Conservation (phyloP, 2,329 filamentous ascomycete genomes). For the Pyrenochaeta sp. region DNA sequence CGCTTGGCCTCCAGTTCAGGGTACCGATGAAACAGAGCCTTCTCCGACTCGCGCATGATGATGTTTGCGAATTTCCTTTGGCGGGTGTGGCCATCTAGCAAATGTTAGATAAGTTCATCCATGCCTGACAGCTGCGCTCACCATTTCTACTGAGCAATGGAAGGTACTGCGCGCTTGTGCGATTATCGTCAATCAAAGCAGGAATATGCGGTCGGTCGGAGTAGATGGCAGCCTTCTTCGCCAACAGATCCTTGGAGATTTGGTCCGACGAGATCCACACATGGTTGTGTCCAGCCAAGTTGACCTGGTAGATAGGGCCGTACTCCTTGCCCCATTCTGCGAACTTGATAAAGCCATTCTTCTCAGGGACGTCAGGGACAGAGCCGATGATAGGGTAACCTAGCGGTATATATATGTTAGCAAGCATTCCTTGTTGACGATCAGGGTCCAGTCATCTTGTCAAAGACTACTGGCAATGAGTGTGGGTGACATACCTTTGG, state of each 20-base stretch:
- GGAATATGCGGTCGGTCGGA: conserved; percentile 58
- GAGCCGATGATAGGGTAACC: conserved; percentile 55
- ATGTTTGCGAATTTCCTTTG: conserved; percentile 57
- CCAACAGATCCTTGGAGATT: conserved; percentile 54
- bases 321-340: conserved; percentile 56
- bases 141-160: conserved; percentile 56
- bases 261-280: conserved; percentile 56
- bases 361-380: conserved; percentile 54
- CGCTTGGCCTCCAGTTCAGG: conserved; percentile 57
- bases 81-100: conserved; percentile 50
- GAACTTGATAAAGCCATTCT: conserved; percentile 56
- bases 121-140: conserved; percentile 21
- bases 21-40: conserved; percentile 53
- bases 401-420: conserved; percentile 29
- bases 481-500: conserved; percentile 46
- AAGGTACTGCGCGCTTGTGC: conserved; percentile 56
- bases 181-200: conserved; percentile 54
- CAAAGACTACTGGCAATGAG: conserved; percentile 4
- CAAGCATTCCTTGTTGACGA: background rate
- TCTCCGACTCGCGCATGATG: conserved; percentile 56
- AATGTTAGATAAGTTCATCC: conserved; percentile 21
- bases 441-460: background rate
- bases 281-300: conserved; percentile 56
- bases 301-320: conserved; percentile 57
- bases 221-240: conserved; percentile 57